Conservation (phyloP, 2,329 filamentous ascomycete species). For the Xylaria sp. region DNA sequence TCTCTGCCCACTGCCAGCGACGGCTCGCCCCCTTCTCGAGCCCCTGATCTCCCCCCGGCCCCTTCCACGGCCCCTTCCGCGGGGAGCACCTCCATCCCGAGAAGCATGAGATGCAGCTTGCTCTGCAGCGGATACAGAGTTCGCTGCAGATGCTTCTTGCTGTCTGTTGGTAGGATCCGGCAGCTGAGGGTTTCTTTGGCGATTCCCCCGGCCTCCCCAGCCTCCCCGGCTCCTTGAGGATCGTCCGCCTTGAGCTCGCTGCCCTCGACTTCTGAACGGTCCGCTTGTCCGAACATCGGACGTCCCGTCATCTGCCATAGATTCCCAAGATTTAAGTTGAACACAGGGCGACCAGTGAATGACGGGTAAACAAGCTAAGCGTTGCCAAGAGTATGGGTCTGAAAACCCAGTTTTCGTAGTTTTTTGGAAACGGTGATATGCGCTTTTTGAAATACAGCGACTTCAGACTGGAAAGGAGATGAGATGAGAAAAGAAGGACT, state of each 20-base stretch:
- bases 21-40: conserved; percentile 42
- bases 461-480: conserved; percentile 50
- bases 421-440: conserved; percentile 39
- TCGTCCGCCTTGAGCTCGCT: conserved; percentile 39
- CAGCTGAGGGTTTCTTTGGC: conserved; percentile 32
- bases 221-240: conserved; percentile 34
- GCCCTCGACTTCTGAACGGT: conserved; percentile 31
- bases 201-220: conserved; percentile 37
- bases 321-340: neutral
- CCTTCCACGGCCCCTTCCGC: conserved; percentile 45
- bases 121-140: conserved; percentile 2
- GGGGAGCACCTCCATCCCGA: conserved; percentile 36
- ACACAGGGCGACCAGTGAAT: neutral
- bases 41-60: conserved; percentile 43
- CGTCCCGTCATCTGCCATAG: conserved; percentile 39
- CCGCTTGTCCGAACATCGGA: conserved; percentile 25
- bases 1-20: conserved; percentile 34
- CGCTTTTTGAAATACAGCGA: conserved; percentile 63
- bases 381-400: neutral
- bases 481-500: conserved; percentile 33
- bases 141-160: conserved; percentile 5
- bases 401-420: neutral
- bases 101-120: conserved; percentile 19
- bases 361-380: neutral
- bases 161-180: conserved; percentile 26